Evolutionary conservation across 2,329 filamentous ascomycete genomes (phyloP).

Genomic region (Aspergillus proliferans): DNA sequence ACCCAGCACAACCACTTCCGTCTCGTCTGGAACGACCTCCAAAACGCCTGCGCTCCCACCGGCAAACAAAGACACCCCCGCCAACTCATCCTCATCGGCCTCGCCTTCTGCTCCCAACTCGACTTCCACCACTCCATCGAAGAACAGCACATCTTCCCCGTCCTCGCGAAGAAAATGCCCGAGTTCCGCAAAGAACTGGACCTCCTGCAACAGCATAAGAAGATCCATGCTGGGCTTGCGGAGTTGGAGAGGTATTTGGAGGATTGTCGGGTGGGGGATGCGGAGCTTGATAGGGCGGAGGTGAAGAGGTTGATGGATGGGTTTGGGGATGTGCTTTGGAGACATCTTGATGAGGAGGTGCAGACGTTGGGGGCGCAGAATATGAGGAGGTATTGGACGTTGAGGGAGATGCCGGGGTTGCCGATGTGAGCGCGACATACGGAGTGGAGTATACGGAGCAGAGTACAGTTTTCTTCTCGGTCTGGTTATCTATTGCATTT

Average conservation of each 20-base stretch:
- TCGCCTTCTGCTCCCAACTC: conserved; percentile 67
- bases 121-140: conserved; percentile 75
- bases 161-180: conserved; percentile 70
- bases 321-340: conserved; percentile 74
- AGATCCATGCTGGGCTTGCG: conserved; percentile 73
- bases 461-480: too few relatives aligned
- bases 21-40: conserved; percentile 64
- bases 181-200: conserved; percentile 63
- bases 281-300: conserved; percentile 49
- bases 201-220: conserved; percentile 66
- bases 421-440: conserved; percentile 49
- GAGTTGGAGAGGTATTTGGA: conserved; percentile 60
- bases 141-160: conserved; percentile 72
- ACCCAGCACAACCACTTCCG: conserved; percentile 70
- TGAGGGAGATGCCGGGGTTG: conserved; percentile 66
- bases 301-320: conserved; percentile 67
- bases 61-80: conserved; percentile 54
- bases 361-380: conserved; percentile 72
- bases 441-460: too few relatives aligned
- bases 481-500: too few relatives aligned
- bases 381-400: conserved; percentile 76
- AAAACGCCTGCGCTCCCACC: conserved; percentile 55
- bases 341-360: conserved; percentile 80
- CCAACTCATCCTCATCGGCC: conserved; percentile 61
- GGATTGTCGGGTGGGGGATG: conserved; percentile 57